Percentiles rank a stretch among this genome's conserved stretches.
phyloP scores from a whole-genome alignment of 176 grass and related monocot genomes.

The Musa schizocarpa region DNA sequence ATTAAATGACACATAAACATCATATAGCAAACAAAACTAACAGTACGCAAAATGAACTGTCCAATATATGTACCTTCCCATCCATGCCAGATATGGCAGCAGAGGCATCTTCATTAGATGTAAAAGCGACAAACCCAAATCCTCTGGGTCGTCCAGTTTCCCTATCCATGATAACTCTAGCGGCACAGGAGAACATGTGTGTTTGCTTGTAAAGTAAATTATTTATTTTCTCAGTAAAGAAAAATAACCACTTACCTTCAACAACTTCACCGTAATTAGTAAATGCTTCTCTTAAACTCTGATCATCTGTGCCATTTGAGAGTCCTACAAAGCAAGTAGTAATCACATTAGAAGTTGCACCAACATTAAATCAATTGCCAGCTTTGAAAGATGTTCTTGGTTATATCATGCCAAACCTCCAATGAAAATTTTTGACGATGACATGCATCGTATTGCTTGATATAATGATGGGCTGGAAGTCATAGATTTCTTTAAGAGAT shows the following conservation, averaged over 20 bases:
- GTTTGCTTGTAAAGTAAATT: background rate
- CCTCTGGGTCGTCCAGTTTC: slow-evolving; percentile 73
- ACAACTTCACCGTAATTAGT: slow-evolving; percentile 56
- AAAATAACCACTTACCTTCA: slow-evolving; percentile 44
- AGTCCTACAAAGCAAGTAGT: slow-evolving; percentile 37
- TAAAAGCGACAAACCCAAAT: slow-evolving; percentile 72
- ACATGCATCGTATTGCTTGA: slow-evolving; percentile 79
- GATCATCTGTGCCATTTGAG: slow-evolving; percentile 57
- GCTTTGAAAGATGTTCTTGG: background rate
- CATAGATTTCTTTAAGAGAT: slow-evolving; percentile 29
- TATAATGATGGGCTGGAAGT: slow-evolving; percentile 40
- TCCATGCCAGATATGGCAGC: slow-evolving; percentile 69
- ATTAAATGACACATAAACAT: too few relatives aligned
- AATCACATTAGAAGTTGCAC: slow-evolving; percentile 2
- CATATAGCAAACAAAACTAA: background rate
- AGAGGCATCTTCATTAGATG: slow-evolving; percentile 45
- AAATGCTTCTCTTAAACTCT: slow-evolving; percentile 56
- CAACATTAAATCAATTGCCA: background rate
- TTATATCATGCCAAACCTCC: slow-evolving; percentile 35
- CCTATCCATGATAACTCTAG: slow-evolving; percentile 59
- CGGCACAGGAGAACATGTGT: slow-evolving; percentile 20
- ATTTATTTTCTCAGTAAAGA: background rate
- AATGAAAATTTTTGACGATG: slow-evolving; percentile 83
- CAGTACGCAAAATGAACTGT: background rate
- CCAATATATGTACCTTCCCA: slow-evolving; percentile 41